These are phyloP conservation scores for Myriangium duriaei DNA, from an alignment of 2,329 filamentous ascomycete genomes.

Conservation along the genomic window DNA sequence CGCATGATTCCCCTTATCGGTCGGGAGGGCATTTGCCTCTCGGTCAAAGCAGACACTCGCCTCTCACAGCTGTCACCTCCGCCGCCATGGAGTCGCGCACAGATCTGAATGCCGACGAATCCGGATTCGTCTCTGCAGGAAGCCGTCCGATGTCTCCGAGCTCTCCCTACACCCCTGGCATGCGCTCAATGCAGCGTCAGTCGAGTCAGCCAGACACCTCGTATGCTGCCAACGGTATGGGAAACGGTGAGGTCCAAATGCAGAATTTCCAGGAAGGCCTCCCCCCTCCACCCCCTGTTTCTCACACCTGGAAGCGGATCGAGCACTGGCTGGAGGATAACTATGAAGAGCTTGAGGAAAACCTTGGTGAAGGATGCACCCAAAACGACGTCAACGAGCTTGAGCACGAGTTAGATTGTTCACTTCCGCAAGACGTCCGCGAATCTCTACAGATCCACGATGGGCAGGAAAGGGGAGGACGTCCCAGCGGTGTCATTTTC, in stretches of 20 bases:
- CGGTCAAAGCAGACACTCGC: constrained; percentile 65
- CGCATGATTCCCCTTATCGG: constrained; percentile 84
- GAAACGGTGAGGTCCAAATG: constrained; percentile 81
- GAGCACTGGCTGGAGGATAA: constrained; percentile 90
- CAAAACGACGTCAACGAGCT: constrained; percentile 92
- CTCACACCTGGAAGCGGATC: constrained; percentile 88
- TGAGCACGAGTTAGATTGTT: constrained; percentile 90
- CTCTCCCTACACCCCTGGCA: constrained; percentile 78
- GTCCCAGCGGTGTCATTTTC: constrained; percentile 85
- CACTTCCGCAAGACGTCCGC: constrained; percentile 81
- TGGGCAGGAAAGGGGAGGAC: constrained; percentile 88
- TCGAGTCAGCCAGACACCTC: constrained; percentile 35
- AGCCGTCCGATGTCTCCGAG: constrained; percentile 59
- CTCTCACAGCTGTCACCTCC: constrained; percentile 77
- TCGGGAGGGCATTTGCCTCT: constrained; percentile 83
- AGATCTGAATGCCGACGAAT: constrained; percentile 57
- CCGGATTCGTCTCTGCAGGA: constrained; percentile 57
- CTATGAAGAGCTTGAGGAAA: constrained; percentile 87
- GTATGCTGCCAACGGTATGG: constrained; percentile 50
- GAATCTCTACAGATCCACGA: constrained; percentile 87
- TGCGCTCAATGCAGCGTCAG: constrained; percentile 56
- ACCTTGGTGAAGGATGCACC: constrained; percentile 83
- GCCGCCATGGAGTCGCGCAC: constrained; percentile 74
- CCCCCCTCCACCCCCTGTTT: constrained; percentile 75
- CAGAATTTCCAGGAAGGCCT: constrained; percentile 87